Conservation (phyloP, 306 rosid species). For the Herpetospermum pedunculosum region DNA sequence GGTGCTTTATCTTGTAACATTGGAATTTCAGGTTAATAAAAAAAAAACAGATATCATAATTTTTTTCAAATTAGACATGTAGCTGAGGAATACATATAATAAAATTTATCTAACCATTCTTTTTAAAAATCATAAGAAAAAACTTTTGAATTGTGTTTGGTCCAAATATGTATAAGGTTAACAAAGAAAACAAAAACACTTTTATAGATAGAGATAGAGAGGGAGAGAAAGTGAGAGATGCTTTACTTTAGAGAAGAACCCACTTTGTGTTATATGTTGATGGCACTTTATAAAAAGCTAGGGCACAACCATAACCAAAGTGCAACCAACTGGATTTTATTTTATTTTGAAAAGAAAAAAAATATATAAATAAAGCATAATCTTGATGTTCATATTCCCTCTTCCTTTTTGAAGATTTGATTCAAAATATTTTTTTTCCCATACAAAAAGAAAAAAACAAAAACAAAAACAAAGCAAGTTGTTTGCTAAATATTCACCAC, state of each 20-base stretch:
- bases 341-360: background rate
- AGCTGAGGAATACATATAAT: background rate
- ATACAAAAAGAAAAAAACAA: background rate
- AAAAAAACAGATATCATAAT: too few species aligned
- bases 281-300: background rate
- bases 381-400: slow-evolving; percentile 3
- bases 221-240: background rate
- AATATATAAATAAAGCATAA: background rate
- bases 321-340: slow-evolving; percentile 6
- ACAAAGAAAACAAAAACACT: background rate
- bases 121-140: background rate
- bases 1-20: too few species aligned
- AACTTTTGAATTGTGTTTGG: background rate
- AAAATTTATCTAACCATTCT: background rate
- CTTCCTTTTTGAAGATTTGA: slow-evolving; percentile 5
- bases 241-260: slow-evolving; percentile 4
- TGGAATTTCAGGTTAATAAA: too few species aligned
- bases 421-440: background rate
- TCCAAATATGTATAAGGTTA: background rate
- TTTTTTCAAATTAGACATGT: too few species aligned
- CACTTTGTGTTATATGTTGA: background rate
- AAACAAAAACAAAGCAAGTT: too few species aligned
- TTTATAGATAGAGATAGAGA: background rate
- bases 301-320: background rate
- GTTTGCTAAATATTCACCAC: slow-evolving; percentile 2